Base-by-base conservation (phyloP, 305 asterid species). In the Fraxinus nigra region DNA sequence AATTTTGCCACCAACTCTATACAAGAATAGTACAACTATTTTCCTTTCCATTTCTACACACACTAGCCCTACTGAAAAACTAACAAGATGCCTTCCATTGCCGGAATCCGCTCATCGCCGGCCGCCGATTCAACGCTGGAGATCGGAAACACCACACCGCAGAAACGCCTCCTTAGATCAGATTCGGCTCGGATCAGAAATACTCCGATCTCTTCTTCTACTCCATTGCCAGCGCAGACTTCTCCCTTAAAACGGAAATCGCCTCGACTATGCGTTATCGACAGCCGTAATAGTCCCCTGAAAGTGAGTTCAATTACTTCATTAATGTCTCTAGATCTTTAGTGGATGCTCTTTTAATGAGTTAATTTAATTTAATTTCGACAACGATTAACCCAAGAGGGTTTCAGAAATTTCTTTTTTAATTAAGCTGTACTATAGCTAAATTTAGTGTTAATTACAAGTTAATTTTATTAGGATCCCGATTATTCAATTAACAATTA, bases 81-180 rank as follows among this genome's bases (percentile, higher is more conserved):
- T 22, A 61, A 20, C 24, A 77, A 81, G 72, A 94, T 94, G 98
- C 91, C 97, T 75, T 81, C 91, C 35, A 84, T 93, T 61, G 91
- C 88, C 63, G 56, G 85, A 86, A 86, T 89, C 73, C 88, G 89
- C 74, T 59, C 88, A 26, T 79, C 89, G 32, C 82, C 78, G 33
- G 72, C 26, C 24, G 76, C 72, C 10, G 86, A 82, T 82, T 85
- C 70, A 43, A 28, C 26, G 0, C 20, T 79, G 10, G 88, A 82
- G 87, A 63, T 38, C 11, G 86, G 86, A 34, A 82, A 54, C 9
- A 80, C 84, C 30, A 85, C 89, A 54, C 93, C 93, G 72, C 84
- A 34, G 20, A 93, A 93, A 83, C 88, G 86, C 32, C 84, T 89
- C 26, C 73, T 84, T 81, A 93, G 94, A 86, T 89, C 97, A 80